Conservation (phyloP, 805 yeast genomes). For the Candida suzukii region DNA sequence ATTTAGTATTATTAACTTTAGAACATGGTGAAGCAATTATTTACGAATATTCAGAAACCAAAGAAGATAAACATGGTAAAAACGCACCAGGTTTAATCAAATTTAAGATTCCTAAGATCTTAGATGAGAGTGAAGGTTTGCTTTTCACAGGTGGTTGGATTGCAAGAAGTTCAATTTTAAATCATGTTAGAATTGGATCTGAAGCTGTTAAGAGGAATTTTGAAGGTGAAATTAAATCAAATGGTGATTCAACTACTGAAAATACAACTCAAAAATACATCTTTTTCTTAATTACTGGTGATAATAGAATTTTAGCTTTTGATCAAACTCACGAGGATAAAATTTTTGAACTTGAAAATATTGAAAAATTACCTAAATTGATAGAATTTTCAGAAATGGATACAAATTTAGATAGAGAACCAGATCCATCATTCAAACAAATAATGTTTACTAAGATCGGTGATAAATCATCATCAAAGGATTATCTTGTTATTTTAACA, state of each 20-base stretch:
- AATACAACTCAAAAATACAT: conserved; percentile 26
- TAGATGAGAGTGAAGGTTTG: conserved; percentile 15
- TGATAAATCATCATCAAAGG: conserved; percentile 44
- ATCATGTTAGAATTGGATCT: conserved; percentile 29
- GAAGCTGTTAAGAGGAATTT: conserved; percentile 18
- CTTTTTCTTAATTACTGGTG: conserved; percentile 70
- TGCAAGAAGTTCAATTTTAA: conserved; percentile 40
- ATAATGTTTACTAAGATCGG: conserved; percentile 61
- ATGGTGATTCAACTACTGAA: conserved; percentile 3
- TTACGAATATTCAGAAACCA: conserved; percentile 29
- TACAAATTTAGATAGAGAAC: conserved; percentile 40
- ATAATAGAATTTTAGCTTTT: conserved; percentile 63
- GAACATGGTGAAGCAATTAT: conserved; percentile 67
- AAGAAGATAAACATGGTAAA: conserved; percentile 2
- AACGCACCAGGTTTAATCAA: conserved; percentile 13
- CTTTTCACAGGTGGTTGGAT: conserved; percentile 69
- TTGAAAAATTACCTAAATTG: conserved; percentile 38
- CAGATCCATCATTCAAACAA: conserved; percentile 72
- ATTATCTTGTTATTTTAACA: conserved; percentile 63
- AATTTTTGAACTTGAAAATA: conserved; percentile 44
- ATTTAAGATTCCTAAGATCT: conserved; percentile 26
- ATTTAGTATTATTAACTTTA: conserved; percentile 54
- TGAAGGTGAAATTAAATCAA: conserved; percentile 17
- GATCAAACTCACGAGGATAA: conserved; percentile 46
- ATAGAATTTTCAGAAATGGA: conserved; percentile 41